These are phyloP conservation scores for Bondarzewia mesenterica DNA, from an alignment of 1,284 basidiomycete genomes.

Conservation along the genomic window DNA sequence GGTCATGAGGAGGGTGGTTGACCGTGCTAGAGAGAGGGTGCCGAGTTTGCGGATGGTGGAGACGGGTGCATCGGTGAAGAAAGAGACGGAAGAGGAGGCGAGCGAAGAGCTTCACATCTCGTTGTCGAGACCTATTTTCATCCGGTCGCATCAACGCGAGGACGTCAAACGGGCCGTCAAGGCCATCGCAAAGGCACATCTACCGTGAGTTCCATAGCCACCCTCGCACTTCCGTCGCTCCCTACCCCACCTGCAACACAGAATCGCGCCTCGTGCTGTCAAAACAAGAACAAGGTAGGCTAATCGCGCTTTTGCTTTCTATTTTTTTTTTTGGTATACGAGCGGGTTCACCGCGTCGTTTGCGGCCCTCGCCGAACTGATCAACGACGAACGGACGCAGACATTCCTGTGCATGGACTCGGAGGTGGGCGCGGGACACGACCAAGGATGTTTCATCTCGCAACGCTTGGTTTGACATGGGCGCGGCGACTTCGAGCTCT, in stretches of 20 bases:
- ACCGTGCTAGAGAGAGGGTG: constrained; percentile 32
- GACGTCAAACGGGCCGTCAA: constrained; percentile 55
- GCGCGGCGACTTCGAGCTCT: constrained; percentile 42
- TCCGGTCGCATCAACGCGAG: constrained; percentile 70
- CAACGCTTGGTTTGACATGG: neutral
- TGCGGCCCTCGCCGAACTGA: constrained; percentile 56
- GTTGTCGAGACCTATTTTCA: constrained; percentile 65
- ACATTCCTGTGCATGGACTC: constrained; percentile 67
- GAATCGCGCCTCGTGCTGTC: neutral
- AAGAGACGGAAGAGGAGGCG: constrained; percentile 7
- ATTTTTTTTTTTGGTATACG: neutral
- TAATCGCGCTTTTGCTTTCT: constrained; percentile 1
- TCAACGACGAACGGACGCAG: constrained; percentile 73
- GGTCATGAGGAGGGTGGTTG: constrained; percentile 42
- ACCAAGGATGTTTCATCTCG: constrained; percentile 36
- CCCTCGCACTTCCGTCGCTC: neutral
- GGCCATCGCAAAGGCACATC: constrained; percentile 32
- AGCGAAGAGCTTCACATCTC: constrained; percentile 58
- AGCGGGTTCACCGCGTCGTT: constrained; percentile 67
- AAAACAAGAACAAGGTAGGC: neutral
- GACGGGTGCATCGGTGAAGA: constrained; percentile 24
- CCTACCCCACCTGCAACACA: neutral
- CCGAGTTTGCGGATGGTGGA: constrained; percentile 35
- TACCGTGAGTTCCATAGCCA: constrained; percentile 35
- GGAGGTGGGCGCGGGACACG: constrained; percentile 72